Evolutionary conservation across 2,329 filamentous ascomycete genomes (phyloP), one percentile per base, ranked within the genome.

Genomic region (Volutella citrinella): DNA sequence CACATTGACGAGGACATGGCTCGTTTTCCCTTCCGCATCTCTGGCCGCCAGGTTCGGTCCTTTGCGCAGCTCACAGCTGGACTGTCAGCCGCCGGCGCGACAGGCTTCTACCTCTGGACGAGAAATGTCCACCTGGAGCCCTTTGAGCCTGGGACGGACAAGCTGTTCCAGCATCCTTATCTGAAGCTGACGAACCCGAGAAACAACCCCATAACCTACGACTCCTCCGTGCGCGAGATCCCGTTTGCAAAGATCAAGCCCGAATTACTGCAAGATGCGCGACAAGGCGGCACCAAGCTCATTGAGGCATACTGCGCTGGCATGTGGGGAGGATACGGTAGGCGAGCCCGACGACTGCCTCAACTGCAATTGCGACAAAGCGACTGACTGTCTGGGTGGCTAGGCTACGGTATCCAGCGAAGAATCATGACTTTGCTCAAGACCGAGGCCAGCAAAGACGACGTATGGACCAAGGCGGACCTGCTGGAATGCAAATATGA

Each of bases 251-350:
- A 34, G 6, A 11, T 52, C 1, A 33, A 38, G 7, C 24, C 20
- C 3, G 18, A 20, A 1, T 15, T 52, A 3, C 7, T 49, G 3
- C 27, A 48, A 4, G 38, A 51, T 31, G 36, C 44, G 4, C 24
- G 14, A 7, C 28, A 36, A 2, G 48, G 48, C 10, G 48, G 46
- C 1, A 51, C 38, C 0, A 31, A 25, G 11, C 10, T 51, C 7
- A 24, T 48, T 17, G 48, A 52, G 26, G 40, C 26, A 3, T 52
- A 40, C 13, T 22, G 20, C 0, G 39, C 21, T 4, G 48, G 48
- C 7, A 41, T 43, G 29, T 52, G 46, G 48, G 49, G 49, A 30
- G 30, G 46, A 2, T 46, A 46, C 11, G 48, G 48, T 50, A 27
- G 26, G 34, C 22, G 3, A 6, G 3, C n/a, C n/a, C n/a, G n/a